A percentile compares a stretch with the other conserved stretches of the same genome.
Conservation (phyloP, 192 early-diverging fungal species). For the Kickxella alabastrina region DNA sequence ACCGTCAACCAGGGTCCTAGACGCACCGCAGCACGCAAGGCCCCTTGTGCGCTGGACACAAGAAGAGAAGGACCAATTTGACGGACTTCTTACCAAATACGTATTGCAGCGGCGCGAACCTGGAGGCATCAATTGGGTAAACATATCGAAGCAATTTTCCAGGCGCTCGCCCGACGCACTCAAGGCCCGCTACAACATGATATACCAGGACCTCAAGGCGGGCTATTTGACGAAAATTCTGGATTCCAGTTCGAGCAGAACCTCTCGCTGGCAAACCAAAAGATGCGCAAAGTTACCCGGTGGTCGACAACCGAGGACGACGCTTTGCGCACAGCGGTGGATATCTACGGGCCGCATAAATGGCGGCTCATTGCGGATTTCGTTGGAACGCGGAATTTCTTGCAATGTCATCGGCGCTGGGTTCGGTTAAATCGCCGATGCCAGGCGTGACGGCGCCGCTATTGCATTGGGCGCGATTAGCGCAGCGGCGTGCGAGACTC, state of each 20-base stretch:
- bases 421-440: conserved; percentile 9
- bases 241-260: no score
- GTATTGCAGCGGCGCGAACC: background rate
- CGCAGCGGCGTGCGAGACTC: background rate
- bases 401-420: conserved; percentile 26
- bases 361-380: conserved; percentile 19
- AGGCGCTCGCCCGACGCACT: background rate
- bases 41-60: background rate
- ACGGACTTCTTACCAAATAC: background rate
- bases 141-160: background rate
- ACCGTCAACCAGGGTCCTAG: no score
- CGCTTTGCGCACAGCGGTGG: conserved; percentile 24
- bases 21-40: no score
- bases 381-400: conserved; percentile 19
- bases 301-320: conserved; percentile 38
- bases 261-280: background rate
- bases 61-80: background rate
- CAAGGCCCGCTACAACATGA: background rate
- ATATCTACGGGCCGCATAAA: conserved; percentile 14
- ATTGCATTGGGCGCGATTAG: conserved; percentile 9
- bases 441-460: conserved; percentile 7
- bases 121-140: background rate
- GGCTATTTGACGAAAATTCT: no score
- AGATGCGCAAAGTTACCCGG: background rate
- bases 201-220: no score